Evolutionary conservation across 441 rosid species (phyloP), one percentile per base, ranked within the genome.

Genomic region (Gossypium schwendimanii): DNA sequence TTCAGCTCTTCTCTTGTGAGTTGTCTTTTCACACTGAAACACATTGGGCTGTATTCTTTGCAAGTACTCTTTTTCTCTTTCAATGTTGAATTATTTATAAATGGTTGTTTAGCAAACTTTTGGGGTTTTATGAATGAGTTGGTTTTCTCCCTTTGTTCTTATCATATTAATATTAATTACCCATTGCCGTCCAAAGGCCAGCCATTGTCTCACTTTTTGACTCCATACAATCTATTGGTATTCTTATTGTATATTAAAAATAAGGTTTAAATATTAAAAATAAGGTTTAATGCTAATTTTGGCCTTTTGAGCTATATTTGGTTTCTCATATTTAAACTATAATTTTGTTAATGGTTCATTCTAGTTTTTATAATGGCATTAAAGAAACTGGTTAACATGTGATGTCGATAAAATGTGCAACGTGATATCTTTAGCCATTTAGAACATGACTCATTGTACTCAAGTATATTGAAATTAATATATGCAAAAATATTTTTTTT

Each of bases 1-100:
- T 68, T 75, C 36, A 78, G 18, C 47, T 82, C 83, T 70, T 73
- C 80, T 50, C 65, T 78, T 0, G 77, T 74, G 20, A 82, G 60
- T 33, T 78, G 67, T 47, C 67, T 78, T 53, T 47, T 62, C 49
- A 78, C 28, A 1, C 17, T 68, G 69, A 80, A 78, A 71, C 85
- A 81, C 83, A 79, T 76, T 57, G 49, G 49, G 49, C 41, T 24
- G 18, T 4, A 7, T 6, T 26, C 8, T 6, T 23, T 50, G 49
- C 63, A 49, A 58, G 17, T 11, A 3, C 70, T 36, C 2, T 14
- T 36, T 7, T 23, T n/a, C 21, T 33, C 4, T 26, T 33, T 59
- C 11, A 24, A 12, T 28, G 5, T 76, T 55, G 69, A 8, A 14
- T 23, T 2, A 23, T 15, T 9, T 47, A 76, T 49, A 59, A 20